Conservation (phyloP, 2,329 filamentous ascomycete species). For the Diaporthe eres region DNA sequence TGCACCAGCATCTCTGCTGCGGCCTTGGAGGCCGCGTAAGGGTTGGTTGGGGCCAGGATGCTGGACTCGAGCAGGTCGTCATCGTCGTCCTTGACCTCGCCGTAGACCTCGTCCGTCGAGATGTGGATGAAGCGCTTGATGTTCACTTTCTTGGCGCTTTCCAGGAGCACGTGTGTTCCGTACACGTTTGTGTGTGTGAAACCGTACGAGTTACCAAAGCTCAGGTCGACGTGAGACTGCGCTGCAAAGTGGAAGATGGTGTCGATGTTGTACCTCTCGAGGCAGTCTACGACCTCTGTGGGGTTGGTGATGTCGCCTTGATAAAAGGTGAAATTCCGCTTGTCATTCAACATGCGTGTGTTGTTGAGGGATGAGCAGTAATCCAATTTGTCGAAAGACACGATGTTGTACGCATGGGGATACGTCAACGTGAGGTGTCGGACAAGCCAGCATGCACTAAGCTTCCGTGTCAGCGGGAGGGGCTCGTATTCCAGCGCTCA, state of each 20-base stretch:
- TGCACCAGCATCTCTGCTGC: conserved; percentile 89
- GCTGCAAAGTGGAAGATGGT: conserved; percentile 88
- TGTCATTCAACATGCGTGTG: conserved; percentile 76
- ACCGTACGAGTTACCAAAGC: conserved; percentile 85
- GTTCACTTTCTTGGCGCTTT: conserved; percentile 80
- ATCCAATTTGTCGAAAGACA: conserved; percentile 89
- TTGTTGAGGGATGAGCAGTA: conserved; percentile 88
- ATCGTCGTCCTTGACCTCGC: conserved; percentile 80
- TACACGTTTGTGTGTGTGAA: conserved; percentile 88
- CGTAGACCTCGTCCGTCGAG: conserved; percentile 89
- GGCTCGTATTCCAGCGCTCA: neutral
- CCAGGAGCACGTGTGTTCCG: conserved; percentile 85
- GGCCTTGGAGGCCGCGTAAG: conserved; percentile 85
- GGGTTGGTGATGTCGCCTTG: conserved; percentile 84
- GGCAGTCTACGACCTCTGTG: conserved; percentile 77
- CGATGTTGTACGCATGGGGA: conserved; percentile 79
- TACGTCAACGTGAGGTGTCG: conserved; percentile 84
- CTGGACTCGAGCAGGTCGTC: conserved; percentile 81
- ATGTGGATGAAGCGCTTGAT: conserved; percentile 85
- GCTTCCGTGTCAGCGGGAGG: conserved; percentile 43
- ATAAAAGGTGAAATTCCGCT: conserved; percentile 83
- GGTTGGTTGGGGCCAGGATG: conserved; percentile 84
- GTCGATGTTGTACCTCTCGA: conserved; percentile 80
- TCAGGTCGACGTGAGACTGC: conserved; percentile 87
- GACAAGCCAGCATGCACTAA: conserved; percentile 85